phyloP scores from a whole-genome alignment of 257 asterid species.

The Nicotiana otophora region DNA sequence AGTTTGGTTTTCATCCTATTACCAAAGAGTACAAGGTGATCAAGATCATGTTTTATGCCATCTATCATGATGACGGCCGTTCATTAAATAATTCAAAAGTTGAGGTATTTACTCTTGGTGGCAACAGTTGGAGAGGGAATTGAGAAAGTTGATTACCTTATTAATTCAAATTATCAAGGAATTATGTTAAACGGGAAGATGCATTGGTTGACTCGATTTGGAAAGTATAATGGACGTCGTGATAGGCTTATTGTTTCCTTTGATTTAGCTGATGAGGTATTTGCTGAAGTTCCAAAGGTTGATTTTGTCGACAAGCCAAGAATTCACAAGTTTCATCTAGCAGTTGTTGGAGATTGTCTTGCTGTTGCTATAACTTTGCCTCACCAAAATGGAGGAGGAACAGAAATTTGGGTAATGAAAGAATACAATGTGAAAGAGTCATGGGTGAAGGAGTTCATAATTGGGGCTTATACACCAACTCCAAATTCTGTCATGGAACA shows the following conservation, averaged over 20 bases:
- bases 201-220: constrained; percentile 9
- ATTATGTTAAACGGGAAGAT: constrained; percentile 8
- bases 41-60: constrained; percentile 16
- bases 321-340: constrained; percentile 20
- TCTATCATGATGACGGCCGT: background rate
- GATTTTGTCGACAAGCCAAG: background rate
- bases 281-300: constrained; percentile 8
- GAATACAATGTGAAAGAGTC: constrained; percentile 33
- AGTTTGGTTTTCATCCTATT: constrained; percentile 7
- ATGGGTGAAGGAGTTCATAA: constrained; percentile 20
- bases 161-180: background rate
- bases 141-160: constrained; percentile 10
- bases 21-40: constrained; percentile 11
- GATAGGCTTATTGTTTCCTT: constrained; percentile 17
- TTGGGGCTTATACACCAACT: constrained; percentile 23
- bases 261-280: constrained; percentile 22
- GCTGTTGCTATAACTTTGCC: constrained; percentile 11
- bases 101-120: constrained; percentile 11
- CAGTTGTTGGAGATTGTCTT: constrained; percentile 24
- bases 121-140: constrained; percentile 2
- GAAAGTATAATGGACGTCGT: background rate
- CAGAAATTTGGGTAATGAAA: constrained; percentile 29
- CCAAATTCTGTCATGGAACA: background rate
- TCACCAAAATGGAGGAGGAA: background rate
- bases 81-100: constrained; percentile 23